Percentiles rank a stretch among this genome's conserved stretches.
Evolutionary conservation across 2,329 filamentous ascomycete genomes (phyloP).

Genomic region (Phialemonium atrogriseum): DNA sequence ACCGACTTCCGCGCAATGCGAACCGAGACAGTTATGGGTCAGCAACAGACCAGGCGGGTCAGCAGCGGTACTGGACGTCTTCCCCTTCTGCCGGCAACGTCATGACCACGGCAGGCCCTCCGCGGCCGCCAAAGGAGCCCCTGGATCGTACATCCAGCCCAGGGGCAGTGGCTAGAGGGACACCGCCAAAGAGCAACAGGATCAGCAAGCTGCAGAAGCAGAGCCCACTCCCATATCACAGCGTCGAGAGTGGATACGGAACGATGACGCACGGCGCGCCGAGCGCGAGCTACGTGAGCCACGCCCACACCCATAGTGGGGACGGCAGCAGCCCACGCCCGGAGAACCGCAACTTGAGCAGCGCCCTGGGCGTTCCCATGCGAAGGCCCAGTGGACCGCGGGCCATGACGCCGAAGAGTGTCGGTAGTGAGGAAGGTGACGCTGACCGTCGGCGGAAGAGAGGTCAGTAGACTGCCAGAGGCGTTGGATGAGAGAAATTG

Average conservation of each 20-base stretch:
- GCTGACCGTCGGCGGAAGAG: constrained; percentile 47
- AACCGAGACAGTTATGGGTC: constrained; percentile 42
- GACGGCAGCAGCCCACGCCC: constrained; percentile 38
- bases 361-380: constrained; percentile 41
- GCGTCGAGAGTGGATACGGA: constrained; percentile 45
- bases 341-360: constrained; percentile 50
- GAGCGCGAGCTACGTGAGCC: constrained; percentile 35
- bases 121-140: constrained; percentile 56
- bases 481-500: too few species aligned
- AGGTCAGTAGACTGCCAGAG: constrained; percentile 40
- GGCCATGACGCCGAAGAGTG: constrained; percentile 51
- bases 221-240: constrained; percentile 49
- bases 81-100: constrained; percentile 30
- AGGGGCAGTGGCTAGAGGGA: constrained; percentile 14
- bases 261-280: constrained; percentile 29
- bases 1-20: constrained; percentile 38
- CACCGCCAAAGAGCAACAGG: constrained; percentile 37
- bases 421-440: constrained; percentile 34
- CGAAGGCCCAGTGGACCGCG: constrained; percentile 49
- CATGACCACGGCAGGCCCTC: constrained; percentile 30
- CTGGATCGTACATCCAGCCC: constrained; percentile 30
- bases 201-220: constrained; percentile 43
- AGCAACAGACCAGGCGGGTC: constrained; percentile 15
- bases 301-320: constrained; percentile 7
- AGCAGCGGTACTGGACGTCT: constrained; percentile 35